A percentile compares a stretch with the other conserved stretches of the same genome.
phyloP scores from a whole-genome alignment of 2,329 filamentous ascomycete genomes.

The Microsporum ferrugineum region DNA sequence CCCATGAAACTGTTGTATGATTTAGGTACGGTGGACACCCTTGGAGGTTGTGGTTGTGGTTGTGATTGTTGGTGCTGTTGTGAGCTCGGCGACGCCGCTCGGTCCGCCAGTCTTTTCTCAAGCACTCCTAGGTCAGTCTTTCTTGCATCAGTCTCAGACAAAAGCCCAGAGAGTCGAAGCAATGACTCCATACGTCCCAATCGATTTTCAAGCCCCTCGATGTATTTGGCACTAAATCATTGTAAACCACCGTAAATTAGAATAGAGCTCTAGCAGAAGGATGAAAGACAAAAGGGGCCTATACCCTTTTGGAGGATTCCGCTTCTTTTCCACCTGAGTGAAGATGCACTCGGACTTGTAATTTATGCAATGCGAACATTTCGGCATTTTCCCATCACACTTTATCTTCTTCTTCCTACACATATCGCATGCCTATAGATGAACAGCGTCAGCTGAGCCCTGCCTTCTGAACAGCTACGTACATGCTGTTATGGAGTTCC shows the following conservation, averaged over 20 bases:
- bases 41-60: constrained; percentile 6
- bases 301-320: constrained; percentile 91
- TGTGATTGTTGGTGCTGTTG: constrained; percentile 2
- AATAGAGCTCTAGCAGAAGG: background rate
- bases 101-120: constrained; percentile 60
- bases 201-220: constrained; percentile 89
- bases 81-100: constrained; percentile 17
- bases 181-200: constrained; percentile 93
- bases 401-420: constrained; percentile 91
- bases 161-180: constrained; percentile 69
- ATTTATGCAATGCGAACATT: constrained; percentile 91
- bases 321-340: constrained; percentile 97
- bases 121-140: constrained; percentile 78
- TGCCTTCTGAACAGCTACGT: background rate
- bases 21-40: background rate
- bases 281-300: constrained; percentile 18
- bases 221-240: constrained; percentile 72
- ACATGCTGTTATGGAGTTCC: background rate
- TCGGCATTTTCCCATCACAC: constrained; percentile 89
- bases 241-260: background rate
- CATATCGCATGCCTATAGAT: constrained; percentile 77
- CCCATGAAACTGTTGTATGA: constrained; percentile 20
- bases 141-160: constrained; percentile 74
- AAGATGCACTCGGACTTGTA: constrained; percentile 98
- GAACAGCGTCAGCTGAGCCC: background rate